Conservation (phyloP, 441 rosid genomes). For the Populus hybrid region DNA sequence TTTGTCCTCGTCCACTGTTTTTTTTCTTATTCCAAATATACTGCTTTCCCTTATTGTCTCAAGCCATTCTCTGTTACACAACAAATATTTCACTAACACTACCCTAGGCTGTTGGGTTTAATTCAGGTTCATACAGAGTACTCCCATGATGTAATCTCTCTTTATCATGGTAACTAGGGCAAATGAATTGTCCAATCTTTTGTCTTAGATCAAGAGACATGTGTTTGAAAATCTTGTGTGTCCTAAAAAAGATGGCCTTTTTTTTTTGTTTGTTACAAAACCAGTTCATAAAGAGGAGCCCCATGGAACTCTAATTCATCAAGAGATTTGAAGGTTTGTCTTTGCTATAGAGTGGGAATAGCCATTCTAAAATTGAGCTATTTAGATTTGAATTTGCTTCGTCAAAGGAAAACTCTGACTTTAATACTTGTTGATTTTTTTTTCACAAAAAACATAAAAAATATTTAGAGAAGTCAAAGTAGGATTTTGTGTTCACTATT, state of each 20-base stretch:
- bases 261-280: too few relatives aligned
- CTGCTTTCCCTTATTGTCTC: background rate
- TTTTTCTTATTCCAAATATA: background rate
- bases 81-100: background rate
- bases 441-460: too few relatives aligned
- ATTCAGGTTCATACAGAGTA: background rate
- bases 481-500: too few relatives aligned
- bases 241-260: background rate
- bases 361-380: too few relatives aligned
- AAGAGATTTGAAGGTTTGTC: background rate
- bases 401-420: too few relatives aligned
- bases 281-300: background rate
- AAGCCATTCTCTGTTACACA: background rate
- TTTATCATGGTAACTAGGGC: background rate
- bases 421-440: too few relatives aligned
- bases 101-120: background rate
- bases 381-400: too few relatives aligned
- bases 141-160: background rate
- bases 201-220: constrained; percentile 1
- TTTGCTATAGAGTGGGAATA: too few relatives aligned
- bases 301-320: background rate
- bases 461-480: too few relatives aligned
- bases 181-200: background rate
- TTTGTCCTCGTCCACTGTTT: too few relatives aligned
- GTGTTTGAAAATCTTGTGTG: background rate